Evolutionary conservation across 2,329 filamentous ascomycete genomes (phyloP).

Genomic region (Periconia sp.): DNA sequence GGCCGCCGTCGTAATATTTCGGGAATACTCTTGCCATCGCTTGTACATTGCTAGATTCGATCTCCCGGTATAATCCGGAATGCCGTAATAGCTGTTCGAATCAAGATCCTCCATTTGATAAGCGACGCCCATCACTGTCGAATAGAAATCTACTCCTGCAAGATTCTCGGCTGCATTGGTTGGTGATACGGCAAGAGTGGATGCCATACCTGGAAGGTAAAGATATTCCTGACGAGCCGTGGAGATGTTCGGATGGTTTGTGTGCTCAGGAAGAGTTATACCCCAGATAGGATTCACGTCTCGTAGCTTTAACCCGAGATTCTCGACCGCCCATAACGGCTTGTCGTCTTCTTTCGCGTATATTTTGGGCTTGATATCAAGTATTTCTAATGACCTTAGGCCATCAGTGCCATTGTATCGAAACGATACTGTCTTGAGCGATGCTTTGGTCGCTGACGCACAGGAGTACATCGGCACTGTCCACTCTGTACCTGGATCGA

Average conservation of each 20-base stretch:
- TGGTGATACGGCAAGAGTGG: not conserved
- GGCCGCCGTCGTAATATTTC: constrained; percentile 25
- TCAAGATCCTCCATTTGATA: constrained; percentile 17
- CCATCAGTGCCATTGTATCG: constrained; percentile 47
- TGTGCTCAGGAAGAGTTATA: constrained; percentile 41
- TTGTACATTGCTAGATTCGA: constrained; percentile 49
- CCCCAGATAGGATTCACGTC: constrained; percentile 50
- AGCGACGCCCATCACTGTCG: constrained; percentile 24
- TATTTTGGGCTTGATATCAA: constrained; percentile 43
- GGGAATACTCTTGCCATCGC: constrained; percentile 48
- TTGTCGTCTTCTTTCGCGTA: constrained; percentile 40
- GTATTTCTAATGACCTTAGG: constrained; percentile 44
- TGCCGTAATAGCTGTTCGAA: not conserved
- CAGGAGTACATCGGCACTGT: constrained; percentile 53
- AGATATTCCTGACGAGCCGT: constrained; percentile 36
- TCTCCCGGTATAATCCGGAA: constrained; percentile 43
- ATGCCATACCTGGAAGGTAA: constrained; percentile 37
- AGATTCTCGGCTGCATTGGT: constrained; percentile 35
- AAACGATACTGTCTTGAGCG: constrained; percentile 55
- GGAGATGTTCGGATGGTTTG: constrained; percentile 41
- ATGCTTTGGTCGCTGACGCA: constrained; percentile 50
- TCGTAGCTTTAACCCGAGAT: constrained; percentile 21
- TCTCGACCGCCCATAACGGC: constrained; percentile 49
- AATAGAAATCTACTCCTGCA: constrained; percentile 44
- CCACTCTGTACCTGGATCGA: constrained; percentile 52